Base-by-base conservation (phyloP, 1,139 yeast species). In the Pichia inconspicua region DNA sequence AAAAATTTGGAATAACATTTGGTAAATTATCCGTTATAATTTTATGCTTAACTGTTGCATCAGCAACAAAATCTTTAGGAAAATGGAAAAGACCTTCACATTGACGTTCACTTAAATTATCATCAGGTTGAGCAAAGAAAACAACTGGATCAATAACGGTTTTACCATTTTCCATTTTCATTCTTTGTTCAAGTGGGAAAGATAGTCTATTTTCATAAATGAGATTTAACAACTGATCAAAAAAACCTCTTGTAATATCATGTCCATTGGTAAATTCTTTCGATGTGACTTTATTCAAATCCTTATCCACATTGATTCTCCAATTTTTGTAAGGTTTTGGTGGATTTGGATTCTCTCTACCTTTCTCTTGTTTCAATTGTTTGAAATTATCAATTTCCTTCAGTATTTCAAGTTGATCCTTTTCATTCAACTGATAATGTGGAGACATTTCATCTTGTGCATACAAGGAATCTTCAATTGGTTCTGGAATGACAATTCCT, bases 1-100 rank as follows among this genome's bases (percentile, higher is more conserved):
- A 80, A 30, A 73, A 61, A 1, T 51, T 55, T 10, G 68, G 65
- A 5, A 50, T 44, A 12, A 49, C 40, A 10, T 49, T 42, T 2
- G 64, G 63, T 3, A 61, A 47, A 17, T 55, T 48, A 28, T 51
- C 47, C 11, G 57, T 53, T n/a, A 60, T 46, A 19, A 51, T 51
- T 15, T 47, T 50, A 48, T 59, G 64, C 40, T 59, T 60, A 5
- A 22, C 40, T 7, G 43, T 53, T 30, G 59, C 44, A 51, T 61
- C 65, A 27, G 46, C 50, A 10, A 60, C 36, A 34, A 61, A 57
- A 25, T 57, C 53, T 7, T 49, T 48, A 19, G 52, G 55, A 39
- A 59, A 58, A 38, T 53, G 48, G 28, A 61, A 49, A 44, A 59
- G 58, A 5, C 41, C 27, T 5, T 54, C 46, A 42, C 59, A 55